phyloP scores from a whole-genome alignment of 768 basidiomycete species.

The Hericium alpestre region DNA sequence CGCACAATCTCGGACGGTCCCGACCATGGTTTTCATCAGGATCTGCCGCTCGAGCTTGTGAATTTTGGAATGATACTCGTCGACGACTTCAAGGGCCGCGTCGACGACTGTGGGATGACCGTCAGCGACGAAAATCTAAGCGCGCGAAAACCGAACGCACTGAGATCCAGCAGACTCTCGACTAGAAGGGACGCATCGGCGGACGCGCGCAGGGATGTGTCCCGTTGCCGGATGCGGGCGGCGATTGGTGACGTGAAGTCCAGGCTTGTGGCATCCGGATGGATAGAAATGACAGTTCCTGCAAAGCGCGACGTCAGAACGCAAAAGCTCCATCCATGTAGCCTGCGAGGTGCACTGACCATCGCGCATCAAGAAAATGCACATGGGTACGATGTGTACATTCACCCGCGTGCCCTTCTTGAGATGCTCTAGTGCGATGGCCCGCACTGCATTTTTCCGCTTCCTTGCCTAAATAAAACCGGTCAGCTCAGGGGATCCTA shows the following conservation, averaged over 20 bases:
- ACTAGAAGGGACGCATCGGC: constrained; percentile 62
- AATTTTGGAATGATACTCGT: constrained; percentile 56
- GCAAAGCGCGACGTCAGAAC: neutral
- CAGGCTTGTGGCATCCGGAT: constrained; percentile 29
- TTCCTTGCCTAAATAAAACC: constrained; percentile 23
- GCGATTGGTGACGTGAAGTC: constrained; percentile 46
- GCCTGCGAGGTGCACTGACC: constrained; percentile 27
- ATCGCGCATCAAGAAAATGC: constrained; percentile 56
- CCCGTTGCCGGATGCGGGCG: constrained; percentile 43
- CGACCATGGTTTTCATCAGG: constrained; percentile 49
- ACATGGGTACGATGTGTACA: constrained; percentile 53
- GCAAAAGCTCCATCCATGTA: neutral
- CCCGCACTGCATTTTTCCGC: constrained; percentile 18
- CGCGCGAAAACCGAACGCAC: constrained; percentile 14
- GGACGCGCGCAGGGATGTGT: constrained; percentile 50
- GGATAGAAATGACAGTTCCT: constrained; percentile 60
- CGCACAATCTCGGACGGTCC: constrained; percentile 49
- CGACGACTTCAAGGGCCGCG: constrained; percentile 54
- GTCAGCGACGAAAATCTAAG: neutral
- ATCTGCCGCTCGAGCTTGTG: constrained; percentile 49
- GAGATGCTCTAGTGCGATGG: constrained; percentile 24
- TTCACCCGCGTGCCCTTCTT: constrained; percentile 48
- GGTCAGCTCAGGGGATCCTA: too few relatives aligned
- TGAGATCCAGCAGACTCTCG: constrained; percentile 54
- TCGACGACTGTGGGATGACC: constrained; percentile 44